phyloP scores from a whole-genome alignment of 148 eudicot species.

The Silene latifolia region DNA sequence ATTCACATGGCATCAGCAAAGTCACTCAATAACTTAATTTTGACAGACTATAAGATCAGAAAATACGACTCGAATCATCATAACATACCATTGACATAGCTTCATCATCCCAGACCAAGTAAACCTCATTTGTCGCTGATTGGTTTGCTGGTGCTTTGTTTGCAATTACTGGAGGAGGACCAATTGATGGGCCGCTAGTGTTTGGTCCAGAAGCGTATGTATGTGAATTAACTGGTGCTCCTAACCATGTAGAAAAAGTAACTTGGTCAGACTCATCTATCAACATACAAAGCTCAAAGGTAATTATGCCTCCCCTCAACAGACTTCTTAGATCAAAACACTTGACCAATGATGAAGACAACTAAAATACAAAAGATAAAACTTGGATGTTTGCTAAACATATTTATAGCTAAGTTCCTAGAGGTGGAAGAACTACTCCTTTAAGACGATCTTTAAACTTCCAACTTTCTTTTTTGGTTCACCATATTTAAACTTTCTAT shows the following conservation, averaged over 20 bases:
- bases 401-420: neutral
- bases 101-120: conserved; percentile 98
- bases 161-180: conserved; percentile 93
- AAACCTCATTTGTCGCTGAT: conserved; percentile 84
- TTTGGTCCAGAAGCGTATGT: conserved; percentile 98
- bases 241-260: conserved; percentile 19
- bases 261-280: neutral
- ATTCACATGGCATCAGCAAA: conserved; percentile 11
- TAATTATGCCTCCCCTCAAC: neutral
- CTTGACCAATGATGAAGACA: neutral
- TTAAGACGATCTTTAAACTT: neutral
- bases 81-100: conserved; percentile 87
- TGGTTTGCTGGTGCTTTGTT: conserved; percentile 79
- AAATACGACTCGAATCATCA: neutral
- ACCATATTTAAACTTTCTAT: neutral
- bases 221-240: conserved; percentile 53
- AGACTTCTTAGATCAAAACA: conserved; percentile 2
- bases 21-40: neutral
- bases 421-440: neutral
- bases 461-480: neutral
- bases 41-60: neutral
- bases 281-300: conserved; percentile 1
- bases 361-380: neutral
- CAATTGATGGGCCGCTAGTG: conserved; percentile 94
- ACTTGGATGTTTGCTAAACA: neutral